These are phyloP conservation scores for Handroanthus guayacan DNA, from an alignment of 257 asterid genomes.

Conservation along the genomic window DNA sequence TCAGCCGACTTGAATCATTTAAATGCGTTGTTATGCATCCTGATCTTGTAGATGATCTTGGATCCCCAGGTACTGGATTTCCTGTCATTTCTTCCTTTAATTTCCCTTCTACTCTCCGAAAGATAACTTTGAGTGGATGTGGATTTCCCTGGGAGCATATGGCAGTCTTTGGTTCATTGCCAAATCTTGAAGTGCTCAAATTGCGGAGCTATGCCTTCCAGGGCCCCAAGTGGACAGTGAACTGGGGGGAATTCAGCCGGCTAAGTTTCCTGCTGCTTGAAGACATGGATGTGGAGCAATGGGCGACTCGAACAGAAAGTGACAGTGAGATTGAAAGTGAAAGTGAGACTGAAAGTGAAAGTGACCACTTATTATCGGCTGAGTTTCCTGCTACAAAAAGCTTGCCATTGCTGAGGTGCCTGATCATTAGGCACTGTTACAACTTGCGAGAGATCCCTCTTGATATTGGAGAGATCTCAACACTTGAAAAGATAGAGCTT, in stretches of 20 bases:
- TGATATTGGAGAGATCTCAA: neutral
- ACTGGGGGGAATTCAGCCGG: neutral
- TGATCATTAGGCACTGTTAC: slow-evolving; percentile 11
- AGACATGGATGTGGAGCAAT: neutral
- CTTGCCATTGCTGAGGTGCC: neutral
- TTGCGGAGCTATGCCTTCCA: neutral
- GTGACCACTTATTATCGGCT: too few relatives aligned
- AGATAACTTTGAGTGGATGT: neutral
- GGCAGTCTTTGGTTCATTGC: neutral
- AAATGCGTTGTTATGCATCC: neutral
- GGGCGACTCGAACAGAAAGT: neutral
- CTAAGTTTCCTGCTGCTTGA: neutral
- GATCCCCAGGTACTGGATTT: neutral
- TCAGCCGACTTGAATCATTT: neutral
- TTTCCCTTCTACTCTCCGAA: neutral
- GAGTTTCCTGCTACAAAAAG: too few relatives aligned
- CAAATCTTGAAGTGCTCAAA: neutral
- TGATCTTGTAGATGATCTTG: neutral
- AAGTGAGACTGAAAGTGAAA: neutral
- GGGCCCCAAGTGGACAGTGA: neutral
- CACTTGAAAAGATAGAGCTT: neutral
- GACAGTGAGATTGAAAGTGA: too few relatives aligned
- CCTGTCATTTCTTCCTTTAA: too few relatives aligned
- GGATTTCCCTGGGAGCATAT: neutral
- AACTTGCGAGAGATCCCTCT: slow-evolving; percentile 19